phyloP scores from a whole-genome alignment of 208 protist species.

The Trypanosoma grayi region DNA sequence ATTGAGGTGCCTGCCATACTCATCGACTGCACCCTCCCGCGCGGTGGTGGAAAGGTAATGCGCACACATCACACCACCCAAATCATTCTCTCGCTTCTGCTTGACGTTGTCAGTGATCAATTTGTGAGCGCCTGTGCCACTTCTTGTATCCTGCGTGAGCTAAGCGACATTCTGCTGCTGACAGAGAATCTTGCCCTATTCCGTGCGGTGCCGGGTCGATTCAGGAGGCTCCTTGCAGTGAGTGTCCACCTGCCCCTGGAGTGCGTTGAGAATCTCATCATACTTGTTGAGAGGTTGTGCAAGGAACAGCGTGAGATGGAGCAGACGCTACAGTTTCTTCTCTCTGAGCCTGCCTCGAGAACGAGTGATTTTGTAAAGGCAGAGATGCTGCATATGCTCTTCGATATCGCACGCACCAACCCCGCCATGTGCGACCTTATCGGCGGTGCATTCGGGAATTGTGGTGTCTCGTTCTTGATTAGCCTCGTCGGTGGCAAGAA shows the following conservation, averaged over 20 bases:
- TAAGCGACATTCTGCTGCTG: constrained; percentile 72
- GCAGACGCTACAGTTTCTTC: constrained; percentile 57
- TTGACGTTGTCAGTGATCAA: constrained; percentile 41
- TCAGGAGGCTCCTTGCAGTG: constrained; percentile 52
- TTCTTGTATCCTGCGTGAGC: constrained; percentile 74
- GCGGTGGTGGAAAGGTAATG: constrained; percentile 46
- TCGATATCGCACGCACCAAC: constrained; percentile 74
- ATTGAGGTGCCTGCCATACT: constrained; percentile 56
- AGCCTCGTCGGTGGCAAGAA: constrained; percentile 67
- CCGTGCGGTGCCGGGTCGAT: constrained; percentile 44
- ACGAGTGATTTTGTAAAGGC: constrained; percentile 62
- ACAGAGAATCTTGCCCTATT: constrained; percentile 71
- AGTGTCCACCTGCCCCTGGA: constrained; percentile 54
- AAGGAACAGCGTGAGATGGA: constrained; percentile 66
- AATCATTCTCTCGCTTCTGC: constrained; percentile 57
- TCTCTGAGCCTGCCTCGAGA: constrained; percentile 19
- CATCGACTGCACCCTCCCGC: constrained; percentile 57
- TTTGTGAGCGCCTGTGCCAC: constrained; percentile 9
- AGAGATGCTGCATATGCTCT: constrained; percentile 86
- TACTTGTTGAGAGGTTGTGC: constrained; percentile 84
- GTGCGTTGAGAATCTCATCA: constrained; percentile 74
- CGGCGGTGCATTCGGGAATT: constrained; percentile 46
- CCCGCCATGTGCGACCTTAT: constrained; percentile 66
- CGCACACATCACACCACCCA: constrained; percentile 65
- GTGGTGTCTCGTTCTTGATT: constrained; percentile 56